Evolutionary conservation across 345 rosid genomes (phyloP).

Genomic region (Ceriops zippeliana): DNA sequence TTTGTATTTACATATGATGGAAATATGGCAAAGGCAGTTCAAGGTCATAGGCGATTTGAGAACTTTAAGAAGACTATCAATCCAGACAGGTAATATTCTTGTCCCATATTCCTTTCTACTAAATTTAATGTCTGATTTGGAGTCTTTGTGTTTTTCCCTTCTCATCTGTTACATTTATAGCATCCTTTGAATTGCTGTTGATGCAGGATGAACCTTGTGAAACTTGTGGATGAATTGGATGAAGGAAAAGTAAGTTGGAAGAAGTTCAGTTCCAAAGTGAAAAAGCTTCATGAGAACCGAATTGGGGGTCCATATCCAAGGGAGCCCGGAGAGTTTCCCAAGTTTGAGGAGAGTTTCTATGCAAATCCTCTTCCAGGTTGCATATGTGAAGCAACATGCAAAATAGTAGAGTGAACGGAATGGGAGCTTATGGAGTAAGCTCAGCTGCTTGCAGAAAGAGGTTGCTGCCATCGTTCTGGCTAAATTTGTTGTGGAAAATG

Average conservation of each 20-base stretch:
- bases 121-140: not conserved
- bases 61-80: constrained; percentile 79
- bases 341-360: constrained; percentile 83
- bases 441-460: constrained; percentile 14
- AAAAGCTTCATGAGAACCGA: constrained; percentile 68
- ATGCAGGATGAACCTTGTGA: constrained; percentile 78
- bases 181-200: constrained; percentile 2
- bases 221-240: constrained; percentile 71
- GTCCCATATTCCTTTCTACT: not conserved
- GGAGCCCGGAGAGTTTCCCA: constrained; percentile 73
- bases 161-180: not conserved
- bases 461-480: constrained; percentile 5
- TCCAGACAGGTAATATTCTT: constrained; percentile 67
- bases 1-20: constrained; percentile 90
- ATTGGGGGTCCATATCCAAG: constrained; percentile 69
- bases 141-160: not conserved
- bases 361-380: constrained; percentile 93
- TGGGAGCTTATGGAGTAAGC: not conserved
- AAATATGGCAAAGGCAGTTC: constrained; percentile 98
- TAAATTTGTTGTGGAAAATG: constrained; percentile 1
- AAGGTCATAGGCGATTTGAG: constrained; percentile 86
- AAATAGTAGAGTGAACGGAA: constrained; percentile 5
- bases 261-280: constrained; percentile 76
- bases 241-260: constrained; percentile 76
- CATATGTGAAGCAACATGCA: constrained; percentile 44